These are phyloP conservation scores for Parasitella parasitica DNA, from an alignment of 371 early-diverging fungal genomes.

Conservation along the genomic window DNA sequence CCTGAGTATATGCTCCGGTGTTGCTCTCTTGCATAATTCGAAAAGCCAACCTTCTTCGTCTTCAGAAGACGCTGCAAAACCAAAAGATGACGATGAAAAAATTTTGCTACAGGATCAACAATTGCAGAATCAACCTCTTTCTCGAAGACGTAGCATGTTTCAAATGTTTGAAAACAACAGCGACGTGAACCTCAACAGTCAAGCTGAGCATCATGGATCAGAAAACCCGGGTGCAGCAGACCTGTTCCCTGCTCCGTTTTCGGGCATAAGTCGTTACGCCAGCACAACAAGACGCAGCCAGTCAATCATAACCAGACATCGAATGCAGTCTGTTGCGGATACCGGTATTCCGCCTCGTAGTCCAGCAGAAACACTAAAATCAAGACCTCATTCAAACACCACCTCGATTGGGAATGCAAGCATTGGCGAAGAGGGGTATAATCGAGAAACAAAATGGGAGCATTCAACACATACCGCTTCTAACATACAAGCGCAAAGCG, in stretches of 20 bases:
- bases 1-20: slow-evolving; percentile 73
- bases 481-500: background rate
- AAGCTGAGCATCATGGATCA: slow-evolving; percentile 1
- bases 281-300: slow-evolving; percentile 28
- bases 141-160: slow-evolving; percentile 22
- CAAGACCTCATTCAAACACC: slow-evolving; percentile 15
- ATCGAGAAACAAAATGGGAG: slow-evolving; percentile 21
- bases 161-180: slow-evolving; percentile 31
- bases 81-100: slow-evolving; percentile 12
- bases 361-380: background rate
- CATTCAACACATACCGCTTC: background rate
- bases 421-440: slow-evolving; percentile 20
- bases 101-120: background rate
- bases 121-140: background rate
- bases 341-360: background rate
- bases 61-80: background rate
- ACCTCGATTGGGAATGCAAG: slow-evolving; percentile 25
- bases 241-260: slow-evolving; percentile 34
- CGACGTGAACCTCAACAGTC: slow-evolving; percentile 19
- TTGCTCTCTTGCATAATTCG: slow-evolving; percentile 44
- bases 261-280: slow-evolving; percentile 33
- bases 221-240: slow-evolving; percentile 34
- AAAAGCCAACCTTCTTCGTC: slow-evolving; percentile 17
- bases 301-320: slow-evolving; percentile 8
- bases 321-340: background rate